These are phyloP conservation scores for Heracleum sosnowskyi DNA, from an alignment of 129 eudicot genomes.

Conservation along the genomic window DNA sequence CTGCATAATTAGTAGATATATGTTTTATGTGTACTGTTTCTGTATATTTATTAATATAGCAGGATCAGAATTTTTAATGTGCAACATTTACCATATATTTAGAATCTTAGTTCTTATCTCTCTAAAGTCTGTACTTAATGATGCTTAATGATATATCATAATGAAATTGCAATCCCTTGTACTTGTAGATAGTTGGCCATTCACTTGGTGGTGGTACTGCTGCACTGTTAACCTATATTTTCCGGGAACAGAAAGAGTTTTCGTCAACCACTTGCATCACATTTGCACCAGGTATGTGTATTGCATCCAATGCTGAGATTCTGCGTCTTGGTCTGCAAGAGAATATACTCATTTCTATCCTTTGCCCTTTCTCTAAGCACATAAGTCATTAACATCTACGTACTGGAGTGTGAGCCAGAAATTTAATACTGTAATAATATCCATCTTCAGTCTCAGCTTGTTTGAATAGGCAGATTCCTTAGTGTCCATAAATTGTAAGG, in stretches of 20 bases:
- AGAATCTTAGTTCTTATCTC: neutral
- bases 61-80: neutral
- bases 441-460: neutral
- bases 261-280: slow-evolving; percentile 72
- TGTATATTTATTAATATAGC: neutral
- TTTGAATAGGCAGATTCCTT: neutral
- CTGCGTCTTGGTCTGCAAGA: neutral
- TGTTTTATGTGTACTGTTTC: neutral
- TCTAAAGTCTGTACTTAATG: neutral
- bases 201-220: slow-evolving; percentile 99
- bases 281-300: slow-evolving; percentile 85
- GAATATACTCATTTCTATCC: neutral
- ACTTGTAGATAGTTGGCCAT: slow-evolving; percentile 84
- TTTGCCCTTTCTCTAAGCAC: neutral
- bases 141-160: neutral
- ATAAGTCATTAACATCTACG: neutral
- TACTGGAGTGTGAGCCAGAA: neutral
- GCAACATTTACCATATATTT: neutral
- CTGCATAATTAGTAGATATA: neutral
- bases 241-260: slow-evolving; percentile 90
- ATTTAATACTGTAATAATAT: neutral
- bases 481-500: neutral
- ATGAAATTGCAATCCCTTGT: neutral
- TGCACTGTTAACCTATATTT: slow-evolving; percentile 85
- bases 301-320: neutral